These are phyloP conservation scores for Phragmites australis DNA, from an alignment of 176 grass and related monocot genomes.

Conservation along the genomic window DNA sequence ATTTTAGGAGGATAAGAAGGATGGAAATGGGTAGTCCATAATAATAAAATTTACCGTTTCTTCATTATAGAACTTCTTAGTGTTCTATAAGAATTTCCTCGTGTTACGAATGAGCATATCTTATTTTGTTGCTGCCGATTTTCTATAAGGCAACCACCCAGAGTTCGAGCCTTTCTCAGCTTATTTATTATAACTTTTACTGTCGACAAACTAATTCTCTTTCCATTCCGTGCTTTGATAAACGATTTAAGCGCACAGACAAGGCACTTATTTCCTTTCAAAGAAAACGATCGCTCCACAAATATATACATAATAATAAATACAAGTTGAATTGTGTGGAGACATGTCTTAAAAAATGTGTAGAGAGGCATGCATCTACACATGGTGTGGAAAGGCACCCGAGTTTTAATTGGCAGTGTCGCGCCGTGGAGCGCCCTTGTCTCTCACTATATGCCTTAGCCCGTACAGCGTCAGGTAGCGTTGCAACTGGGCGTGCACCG, in stretches of 20 bases:
- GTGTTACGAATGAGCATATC: too few relatives aligned
- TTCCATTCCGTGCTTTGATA: background rate
- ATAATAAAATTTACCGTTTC: too few relatives aligned
- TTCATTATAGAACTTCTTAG: too few relatives aligned
- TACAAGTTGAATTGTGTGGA: too few relatives aligned
- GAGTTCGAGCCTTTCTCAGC: too few relatives aligned
- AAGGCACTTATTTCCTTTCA: background rate
- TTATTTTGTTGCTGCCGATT: too few relatives aligned
- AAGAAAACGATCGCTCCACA: background rate
- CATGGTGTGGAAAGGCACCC: slow-evolving; percentile 24
- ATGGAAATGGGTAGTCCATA: too few relatives aligned
- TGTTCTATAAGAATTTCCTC: too few relatives aligned
- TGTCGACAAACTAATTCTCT: too few relatives aligned
- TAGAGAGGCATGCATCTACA: background rate
- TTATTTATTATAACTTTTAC: too few relatives aligned
- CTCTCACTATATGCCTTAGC: background rate
- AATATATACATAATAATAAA: background rate
- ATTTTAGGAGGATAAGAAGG: too few relatives aligned
- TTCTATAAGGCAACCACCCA: too few relatives aligned
- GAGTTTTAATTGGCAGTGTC: slow-evolving; percentile 9
- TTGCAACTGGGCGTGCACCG: background rate
- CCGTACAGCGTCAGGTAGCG: background rate
- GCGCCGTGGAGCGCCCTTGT: background rate
- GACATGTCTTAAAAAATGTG: background rate
- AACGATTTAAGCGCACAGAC: background rate